Conservation (phyloP, 768 basidiomycete genomes). For the Favolaschia claudopus region DNA sequence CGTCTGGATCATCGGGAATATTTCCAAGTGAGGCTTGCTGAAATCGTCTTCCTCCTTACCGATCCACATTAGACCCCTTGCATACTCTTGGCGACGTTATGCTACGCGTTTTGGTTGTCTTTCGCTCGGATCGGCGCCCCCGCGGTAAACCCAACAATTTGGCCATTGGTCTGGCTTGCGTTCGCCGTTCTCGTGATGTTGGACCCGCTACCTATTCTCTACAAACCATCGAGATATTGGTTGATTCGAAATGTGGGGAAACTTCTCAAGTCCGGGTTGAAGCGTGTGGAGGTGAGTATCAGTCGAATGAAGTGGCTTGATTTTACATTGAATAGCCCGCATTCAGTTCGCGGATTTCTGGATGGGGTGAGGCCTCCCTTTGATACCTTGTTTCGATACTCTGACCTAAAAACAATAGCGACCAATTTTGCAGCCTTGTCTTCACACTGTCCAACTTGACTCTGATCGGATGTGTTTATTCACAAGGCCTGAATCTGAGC, state of each 20-base stretch:
- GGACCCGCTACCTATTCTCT: constrained; percentile 77
- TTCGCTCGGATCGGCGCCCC: constrained; percentile 68
- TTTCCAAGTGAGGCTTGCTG: constrained; percentile 51
- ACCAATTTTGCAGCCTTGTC: constrained; percentile 82
- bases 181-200: constrained; percentile 65
- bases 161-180: constrained; percentile 85
- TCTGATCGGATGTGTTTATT: constrained; percentile 79
- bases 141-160: constrained; percentile 68
- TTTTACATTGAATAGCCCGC: too few species aligned
- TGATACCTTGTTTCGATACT: neutral
- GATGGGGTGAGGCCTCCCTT: constrained; percentile 68
- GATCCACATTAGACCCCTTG: constrained; percentile 68
- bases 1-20: constrained; percentile 83
- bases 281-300: constrained; percentile 76
- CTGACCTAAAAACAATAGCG: constrained; percentile 48
- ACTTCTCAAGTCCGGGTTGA: constrained; percentile 72
- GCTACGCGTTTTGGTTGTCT: constrained; percentile 86
- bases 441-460: constrained; percentile 80
- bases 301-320: too few species aligned
- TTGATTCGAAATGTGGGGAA: constrained; percentile 67
- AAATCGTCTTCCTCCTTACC: neutral
- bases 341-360: constrained; percentile 90
- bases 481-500: constrained; percentile 57
- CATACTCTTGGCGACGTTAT: constrained; percentile 77
- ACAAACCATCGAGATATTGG: constrained; percentile 82